Evolutionary conservation across 164 flowering plant species (phyloP).

Genomic region (Kalanchoe fedtschenkoi): DNA sequence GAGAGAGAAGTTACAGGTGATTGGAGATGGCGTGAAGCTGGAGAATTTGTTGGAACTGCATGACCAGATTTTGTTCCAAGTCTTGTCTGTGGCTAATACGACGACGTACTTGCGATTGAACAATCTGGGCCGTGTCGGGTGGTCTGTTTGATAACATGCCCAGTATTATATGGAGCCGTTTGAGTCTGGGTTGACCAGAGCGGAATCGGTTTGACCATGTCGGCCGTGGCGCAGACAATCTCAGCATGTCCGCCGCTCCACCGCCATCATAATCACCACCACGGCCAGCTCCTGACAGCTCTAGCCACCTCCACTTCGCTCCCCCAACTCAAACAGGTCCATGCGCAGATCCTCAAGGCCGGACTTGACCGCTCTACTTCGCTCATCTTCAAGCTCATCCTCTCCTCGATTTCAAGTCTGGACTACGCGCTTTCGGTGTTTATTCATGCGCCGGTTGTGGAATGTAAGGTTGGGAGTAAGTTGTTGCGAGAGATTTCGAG

Average conservation of each 20-base stretch:
- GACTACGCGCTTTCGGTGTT: conserved; percentile 46
- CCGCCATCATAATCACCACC: not conserved
- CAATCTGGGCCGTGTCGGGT: too few species aligned
- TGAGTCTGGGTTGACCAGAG: not conserved
- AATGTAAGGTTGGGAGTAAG: conserved; percentile 19
- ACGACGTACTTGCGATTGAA: not conserved
- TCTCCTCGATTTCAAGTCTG: conserved; percentile 27
- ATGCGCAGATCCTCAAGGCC: conserved; percentile 39
- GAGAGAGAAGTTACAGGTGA: too few species aligned
- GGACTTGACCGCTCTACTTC: conserved; percentile 17
- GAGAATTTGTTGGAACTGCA: not conserved
- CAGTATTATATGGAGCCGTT: too few species aligned
- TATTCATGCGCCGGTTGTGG: conserved; percentile 20
- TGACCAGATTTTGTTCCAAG: not conserved
- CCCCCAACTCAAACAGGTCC: conserved; percentile 47
- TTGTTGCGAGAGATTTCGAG: conserved; percentile 38
- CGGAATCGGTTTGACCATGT: not conserved
- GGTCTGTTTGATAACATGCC: too few species aligned
- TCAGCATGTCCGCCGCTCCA: conserved; percentile 3
- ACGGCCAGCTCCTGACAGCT: conserved; percentile 15
- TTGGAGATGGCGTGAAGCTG: not conserved
- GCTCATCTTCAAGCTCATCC: conserved; percentile 26
- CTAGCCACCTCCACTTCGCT: conserved; percentile 28
- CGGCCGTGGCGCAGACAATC: not conserved
- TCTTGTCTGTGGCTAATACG: not conserved